Evolutionary conservation across 495 filamentous ascomycete genomes (phyloP).

Genomic region (Aspergillus sclerotioniger): DNA sequence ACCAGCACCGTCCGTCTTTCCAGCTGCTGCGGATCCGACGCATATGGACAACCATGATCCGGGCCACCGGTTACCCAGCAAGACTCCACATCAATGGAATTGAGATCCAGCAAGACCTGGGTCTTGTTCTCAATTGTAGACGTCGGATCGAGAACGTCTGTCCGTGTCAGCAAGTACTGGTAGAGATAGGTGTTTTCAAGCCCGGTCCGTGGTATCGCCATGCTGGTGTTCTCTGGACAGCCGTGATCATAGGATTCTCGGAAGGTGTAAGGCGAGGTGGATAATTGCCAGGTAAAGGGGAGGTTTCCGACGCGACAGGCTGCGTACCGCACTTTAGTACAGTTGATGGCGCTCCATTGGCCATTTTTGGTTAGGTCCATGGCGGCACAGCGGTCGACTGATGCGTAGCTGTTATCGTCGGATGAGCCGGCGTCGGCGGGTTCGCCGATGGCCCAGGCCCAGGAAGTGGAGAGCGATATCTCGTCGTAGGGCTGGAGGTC

Average conservation of each 20-base stretch:
- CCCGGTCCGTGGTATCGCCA: constrained; percentile 56
- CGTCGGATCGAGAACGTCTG: constrained; percentile 23
- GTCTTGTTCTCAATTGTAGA: constrained; percentile 23
- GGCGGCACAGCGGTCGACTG: constrained; percentile 50
- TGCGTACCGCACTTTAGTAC: constrained; percentile 43
- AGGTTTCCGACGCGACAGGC: constrained; percentile 52
- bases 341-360: constrained; percentile 57
- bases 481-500: constrained; percentile 48
- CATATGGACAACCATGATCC: constrained; percentile 56
- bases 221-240: constrained; percentile 40
- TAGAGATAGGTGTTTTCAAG: constrained; percentile 61
- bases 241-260: constrained; percentile 28
- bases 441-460: constrained; percentile 59
- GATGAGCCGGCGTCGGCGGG: constrained; percentile 35
- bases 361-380: constrained; percentile 45
- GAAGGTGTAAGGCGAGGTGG: constrained; percentile 35
- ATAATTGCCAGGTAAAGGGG: constrained; percentile 58
- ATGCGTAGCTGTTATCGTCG: background rate
- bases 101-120: constrained; percentile 58
- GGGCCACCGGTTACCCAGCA: constrained; percentile 60
- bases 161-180: constrained; percentile 26
- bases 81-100: constrained; percentile 48
- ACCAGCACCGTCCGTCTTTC: constrained; percentile 52
- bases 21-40: constrained; percentile 32
- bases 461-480: constrained; percentile 49